Conservation (phyloP, 805 yeast genomes). For the Cyberlindnera saturnus region DNA sequence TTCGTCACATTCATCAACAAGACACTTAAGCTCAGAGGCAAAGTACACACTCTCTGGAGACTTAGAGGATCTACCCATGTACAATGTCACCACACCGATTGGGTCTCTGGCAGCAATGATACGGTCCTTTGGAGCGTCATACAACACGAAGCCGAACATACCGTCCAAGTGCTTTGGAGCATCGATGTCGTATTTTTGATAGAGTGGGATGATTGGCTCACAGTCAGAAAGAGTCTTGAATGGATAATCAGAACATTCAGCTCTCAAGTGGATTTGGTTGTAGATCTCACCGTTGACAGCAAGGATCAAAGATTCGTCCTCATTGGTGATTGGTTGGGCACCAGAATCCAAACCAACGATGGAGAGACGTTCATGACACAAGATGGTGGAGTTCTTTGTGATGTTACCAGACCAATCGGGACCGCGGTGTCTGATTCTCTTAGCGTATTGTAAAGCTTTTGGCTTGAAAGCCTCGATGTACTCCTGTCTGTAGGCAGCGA, state of each 20-base stretch:
- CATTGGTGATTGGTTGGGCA: constrained; percentile 91
- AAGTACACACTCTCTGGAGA: constrained; percentile 76
- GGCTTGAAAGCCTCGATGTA: constrained; percentile 77
- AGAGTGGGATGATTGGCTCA: constrained; percentile 94
- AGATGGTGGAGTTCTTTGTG: constrained; percentile 69
- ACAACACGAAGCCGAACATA: constrained; percentile 93
- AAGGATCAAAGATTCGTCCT: constrained; percentile 65
- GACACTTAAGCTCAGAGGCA: constrained; percentile 91
- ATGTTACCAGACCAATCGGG: constrained; percentile 98
- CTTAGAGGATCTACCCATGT: constrained; percentile 78
- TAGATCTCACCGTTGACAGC: constrained; percentile 98
- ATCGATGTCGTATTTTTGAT: constrained; percentile 78
- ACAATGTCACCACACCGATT: constrained; percentile 92
- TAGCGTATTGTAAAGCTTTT: constrained; percentile 84
- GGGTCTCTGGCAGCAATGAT: constrained; percentile 98
- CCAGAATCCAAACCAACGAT: constrained; percentile 97
- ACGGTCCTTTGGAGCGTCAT: constrained; percentile 80
- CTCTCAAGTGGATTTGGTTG: constrained; percentile 89
- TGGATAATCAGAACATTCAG: constrained; percentile 61
- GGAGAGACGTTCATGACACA: constrained; percentile 94
- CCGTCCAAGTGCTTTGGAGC: constrained; percentile 95
- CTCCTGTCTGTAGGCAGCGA: constrained; percentile 82
- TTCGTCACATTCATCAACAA: constrained; percentile 90
- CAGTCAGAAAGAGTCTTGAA: constrained; percentile 91
- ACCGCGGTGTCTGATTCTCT: constrained; percentile 96